Conservation (phyloP, 306 rosid genomes). For the Ochetophila trinervis region DNA sequence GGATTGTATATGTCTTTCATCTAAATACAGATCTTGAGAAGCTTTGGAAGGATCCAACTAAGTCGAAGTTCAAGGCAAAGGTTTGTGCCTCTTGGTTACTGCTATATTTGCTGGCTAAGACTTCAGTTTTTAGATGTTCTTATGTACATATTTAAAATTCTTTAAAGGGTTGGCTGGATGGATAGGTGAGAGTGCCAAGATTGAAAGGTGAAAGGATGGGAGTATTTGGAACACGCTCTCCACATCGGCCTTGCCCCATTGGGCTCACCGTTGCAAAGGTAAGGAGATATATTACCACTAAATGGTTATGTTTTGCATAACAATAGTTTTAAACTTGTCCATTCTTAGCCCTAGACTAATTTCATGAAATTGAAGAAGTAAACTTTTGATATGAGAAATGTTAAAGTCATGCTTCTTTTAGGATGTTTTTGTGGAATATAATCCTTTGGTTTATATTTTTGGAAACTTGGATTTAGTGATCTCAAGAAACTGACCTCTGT, state of each 20-base stretch:
- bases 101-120: constrained; percentile 12
- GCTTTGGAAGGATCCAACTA: constrained; percentile 78
- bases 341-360: not conserved
- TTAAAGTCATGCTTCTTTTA: not conserved
- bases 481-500: not conserved
- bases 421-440: not conserved
- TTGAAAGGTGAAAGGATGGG: constrained; percentile 82
- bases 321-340: not conserved
- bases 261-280: constrained; percentile 96
- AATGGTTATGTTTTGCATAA: not conserved
- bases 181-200: constrained; percentile 91
- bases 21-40: constrained; percentile 83
- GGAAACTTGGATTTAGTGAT: not conserved
- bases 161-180: constrained; percentile 42
- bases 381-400: constrained; percentile 3
- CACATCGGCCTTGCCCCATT: constrained; percentile 96
- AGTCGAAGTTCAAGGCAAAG: constrained; percentile 88
- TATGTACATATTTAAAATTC: constrained; percentile 5
- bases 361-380: constrained; percentile 3
- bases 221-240: constrained; percentile 88
- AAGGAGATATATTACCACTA: constrained; percentile 16
- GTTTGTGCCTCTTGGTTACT: constrained; percentile 37
- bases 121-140: constrained; percentile 20
- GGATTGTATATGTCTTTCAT: constrained; percentile 91
- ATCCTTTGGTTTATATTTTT: not conserved